Percentiles rank a stretch among this genome's conserved stretches.
Evolutionary conservation across 176 grass and related monocot genomes (phyloP).

Genomic region (Paspalum notatum): DNA sequence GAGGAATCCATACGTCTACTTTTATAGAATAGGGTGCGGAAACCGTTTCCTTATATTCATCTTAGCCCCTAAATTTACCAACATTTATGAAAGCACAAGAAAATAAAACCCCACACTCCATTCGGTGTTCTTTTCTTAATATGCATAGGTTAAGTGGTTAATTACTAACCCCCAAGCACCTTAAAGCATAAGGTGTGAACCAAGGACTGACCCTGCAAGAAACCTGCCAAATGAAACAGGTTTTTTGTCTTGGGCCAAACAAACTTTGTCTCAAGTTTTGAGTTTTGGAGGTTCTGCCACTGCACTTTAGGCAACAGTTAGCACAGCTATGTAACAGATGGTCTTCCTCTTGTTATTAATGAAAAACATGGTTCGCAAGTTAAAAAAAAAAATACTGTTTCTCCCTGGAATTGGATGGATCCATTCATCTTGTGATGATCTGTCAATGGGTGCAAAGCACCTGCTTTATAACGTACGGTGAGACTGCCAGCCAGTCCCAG

Average conservation of each 20-base stretch:
- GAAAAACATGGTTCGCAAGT: too few species aligned
- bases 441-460: too few species aligned
- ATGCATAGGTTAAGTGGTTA: too few species aligned
- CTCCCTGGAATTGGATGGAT: too few species aligned
- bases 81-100: background rate
- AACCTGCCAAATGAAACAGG: background rate
- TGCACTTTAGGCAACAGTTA: too few species aligned
- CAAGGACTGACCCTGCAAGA: too few species aligned
- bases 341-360: too few species aligned
- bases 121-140: background rate
- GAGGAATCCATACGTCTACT: background rate
- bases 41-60: background rate
- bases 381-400: too few species aligned
- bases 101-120: background rate
- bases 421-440: too few species aligned
- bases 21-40: background rate
- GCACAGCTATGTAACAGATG: too few species aligned
- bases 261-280: background rate
- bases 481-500: too few species aligned
- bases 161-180: background rate
- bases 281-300: background rate
- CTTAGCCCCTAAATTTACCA: rapidly evolving
- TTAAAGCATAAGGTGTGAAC: background rate
- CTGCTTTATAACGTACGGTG: too few species aligned
- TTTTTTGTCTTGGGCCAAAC: background rate